Base-by-base conservation (phyloP, 305 asterid genomes). In the Fraxinus sp. region DNA sequence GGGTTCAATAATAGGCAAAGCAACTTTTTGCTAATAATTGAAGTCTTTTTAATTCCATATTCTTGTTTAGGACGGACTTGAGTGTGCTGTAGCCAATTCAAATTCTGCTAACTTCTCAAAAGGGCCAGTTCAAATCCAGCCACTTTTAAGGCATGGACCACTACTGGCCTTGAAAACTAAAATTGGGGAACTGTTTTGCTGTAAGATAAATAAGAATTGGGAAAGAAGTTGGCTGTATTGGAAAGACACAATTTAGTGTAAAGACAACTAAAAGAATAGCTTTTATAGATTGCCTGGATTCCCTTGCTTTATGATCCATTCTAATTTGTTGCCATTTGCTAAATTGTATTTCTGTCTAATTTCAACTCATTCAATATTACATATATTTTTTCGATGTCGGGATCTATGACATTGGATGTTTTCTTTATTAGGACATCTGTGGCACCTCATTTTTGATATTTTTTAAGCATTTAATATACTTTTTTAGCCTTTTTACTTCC, bases 91-190 rank as follows among this genome's bases (percentile, higher is more conserved):
- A 73, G 49, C 79, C 75, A 66, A 33, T 79, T 83, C 55, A 20
- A 76, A 20, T 72, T 32, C 59, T 33, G 81, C 79, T 59, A 80
- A 73, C 71, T 55, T 33, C 52, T 8, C 77, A 59, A 44, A 64
- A 3, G 68, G 39, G 64, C 77, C 52, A 37, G 1, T 73, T 74
- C 33, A 68, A 44, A 16, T 57, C 74, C 18, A 30, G 39, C 72
- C 64, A 52, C 55, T 81, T 77, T 3, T 55, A 83, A 55, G 36
- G 18, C 24, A 37, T 77, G 11, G 76, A 80, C 46, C 16, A 36
- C 80, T 28, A 36, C 75, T 57, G 33, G 26, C 64, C 49, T 26
- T 26, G 30, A 26, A 26, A 26, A 26, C 30, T 26, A 26, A 26
- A 26, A 26, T 26, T 26, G 30, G 30, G 30, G 30, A 26, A 26